Percentiles rank a stretch among this genome's conserved stretches.
Evolutionary conservation across 1,139 yeast genomes (phyloP).

Genomic region (Yamadazyma aaseri): DNA sequence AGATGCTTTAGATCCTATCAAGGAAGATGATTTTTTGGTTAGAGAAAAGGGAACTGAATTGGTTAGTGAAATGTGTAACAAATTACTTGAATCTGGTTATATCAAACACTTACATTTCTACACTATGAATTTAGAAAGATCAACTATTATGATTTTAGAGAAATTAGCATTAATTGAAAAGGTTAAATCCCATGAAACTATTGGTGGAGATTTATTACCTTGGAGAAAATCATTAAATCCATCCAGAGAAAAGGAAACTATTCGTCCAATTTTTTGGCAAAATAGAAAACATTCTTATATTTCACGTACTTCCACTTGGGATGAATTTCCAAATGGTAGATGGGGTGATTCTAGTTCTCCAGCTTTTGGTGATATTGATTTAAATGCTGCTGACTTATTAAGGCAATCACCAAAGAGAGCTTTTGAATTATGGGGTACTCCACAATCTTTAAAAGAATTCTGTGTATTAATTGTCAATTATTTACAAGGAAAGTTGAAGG

Average conservation of each 20-base stretch:
- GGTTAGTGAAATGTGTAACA: constrained; percentile 79
- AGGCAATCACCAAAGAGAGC: constrained; percentile 83
- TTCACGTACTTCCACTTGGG: constrained; percentile 90
- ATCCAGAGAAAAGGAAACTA: constrained; percentile 74
- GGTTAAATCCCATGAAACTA: constrained; percentile 39
- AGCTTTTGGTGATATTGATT: constrained; percentile 84
- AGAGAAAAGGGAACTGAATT: constrained; percentile 84
- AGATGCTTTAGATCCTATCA: constrained; percentile 73
- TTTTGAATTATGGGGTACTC: constrained; percentile 84
- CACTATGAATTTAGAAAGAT: constrained; percentile 92
- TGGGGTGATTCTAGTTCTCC: constrained; percentile 96
- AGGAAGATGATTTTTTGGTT: constrained; percentile 86
- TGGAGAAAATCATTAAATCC: constrained; percentile 92
- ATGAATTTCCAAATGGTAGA: constrained; percentile 92
- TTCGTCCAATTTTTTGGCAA: constrained; percentile 96
- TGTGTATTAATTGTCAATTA: constrained; percentile 62
- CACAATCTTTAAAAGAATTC: constrained; percentile 58
- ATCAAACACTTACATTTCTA: constrained; percentile 90
- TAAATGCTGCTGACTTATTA: constrained; percentile 73
- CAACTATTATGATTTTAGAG: constrained; percentile 87
- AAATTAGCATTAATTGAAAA: constrained; percentile 57
- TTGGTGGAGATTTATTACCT: constrained; percentile 54
- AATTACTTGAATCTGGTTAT: constrained; percentile 66
- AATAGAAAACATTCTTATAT: constrained; percentile 89
- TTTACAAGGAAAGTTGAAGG: constrained; percentile 64